Base-by-base conservation (phyloP, 768 basidiomycete species). In the Agrocybe pediades region DNA sequence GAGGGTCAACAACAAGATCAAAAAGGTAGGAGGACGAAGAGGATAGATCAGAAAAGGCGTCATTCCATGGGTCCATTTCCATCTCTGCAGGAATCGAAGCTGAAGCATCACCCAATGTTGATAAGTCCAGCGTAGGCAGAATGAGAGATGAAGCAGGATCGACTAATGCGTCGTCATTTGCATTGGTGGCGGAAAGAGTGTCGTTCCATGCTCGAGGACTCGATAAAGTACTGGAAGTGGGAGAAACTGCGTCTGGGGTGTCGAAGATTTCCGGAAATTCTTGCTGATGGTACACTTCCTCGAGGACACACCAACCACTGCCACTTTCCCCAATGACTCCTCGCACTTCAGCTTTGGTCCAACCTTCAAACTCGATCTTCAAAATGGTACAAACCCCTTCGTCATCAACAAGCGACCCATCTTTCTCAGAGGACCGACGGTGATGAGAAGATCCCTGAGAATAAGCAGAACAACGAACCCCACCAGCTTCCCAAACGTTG, bases 41-140 rank as follows among this genome's bases (percentile, higher is more conserved):
- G 5, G 55, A 59, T 16, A 33, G 20, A 15, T 62, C 62, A 23
- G 64, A 60, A 16, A 53, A 57, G 29, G 58, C 53, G 40, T 71
- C 69, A 19, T 56, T 50, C 71, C 75, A 72, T 6, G 68, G 71
- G 52, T 72, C 71, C 17, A 61, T 59, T 52, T 70, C 65, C 45
- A 64, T 54, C 44, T 64, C 68, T 9, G 49, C 46, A 21, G 59
- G 62, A 15, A 65, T 53, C 23, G 55, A 51, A 17, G 55, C 42
- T 23, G 57, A 26, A 45, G 54, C 15, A 39, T 36, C 20, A 24
- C 55, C 39, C 19, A 23, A 69, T 5, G 84, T 78, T 0, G 88
- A 87, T 57, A 89, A 80, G 65, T 91, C 88, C 48, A 92, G 77
- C 1, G 83, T 88, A 4, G 91, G 90, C n/a, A 92, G 71, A 9